These are phyloP conservation scores for Kodamaea leandrae DNA, from an alignment of 805 yeast species.

Conservation along the genomic window DNA sequence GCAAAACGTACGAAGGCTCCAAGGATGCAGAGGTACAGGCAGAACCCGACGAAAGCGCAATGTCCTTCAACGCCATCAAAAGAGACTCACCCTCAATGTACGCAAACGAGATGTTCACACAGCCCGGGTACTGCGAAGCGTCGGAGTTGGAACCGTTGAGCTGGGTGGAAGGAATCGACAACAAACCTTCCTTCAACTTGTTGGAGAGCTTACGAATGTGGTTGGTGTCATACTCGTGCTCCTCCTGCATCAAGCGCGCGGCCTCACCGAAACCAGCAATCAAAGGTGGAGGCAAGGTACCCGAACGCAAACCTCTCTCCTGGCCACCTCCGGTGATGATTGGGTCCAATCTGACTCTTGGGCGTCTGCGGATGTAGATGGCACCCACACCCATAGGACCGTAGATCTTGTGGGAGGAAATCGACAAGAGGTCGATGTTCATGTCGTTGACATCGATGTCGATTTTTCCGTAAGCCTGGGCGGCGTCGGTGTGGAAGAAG, in stretches of 20 bases:
- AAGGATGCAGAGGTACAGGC: slow-evolving; percentile 98
- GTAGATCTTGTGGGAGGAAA: slow-evolving; percentile 93
- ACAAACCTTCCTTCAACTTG: slow-evolving; percentile 67
- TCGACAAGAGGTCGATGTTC: slow-evolving; percentile 90
- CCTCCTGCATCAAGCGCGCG: slow-evolving; percentile 74
- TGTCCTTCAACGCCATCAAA: slow-evolving; percentile 95
- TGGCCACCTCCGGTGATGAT: slow-evolving; percentile 97
- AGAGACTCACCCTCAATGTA: slow-evolving; percentile 97
- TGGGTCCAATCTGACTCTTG: slow-evolving; percentile 95
- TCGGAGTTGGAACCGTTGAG: slow-evolving; percentile 75
- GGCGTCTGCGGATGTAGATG: slow-evolving; percentile 91
- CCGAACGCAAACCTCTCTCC: slow-evolving; percentile 96
- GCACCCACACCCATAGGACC: slow-evolving; percentile 99
- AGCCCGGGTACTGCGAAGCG: slow-evolving; percentile 67
- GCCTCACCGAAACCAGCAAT: slow-evolving; percentile 98
- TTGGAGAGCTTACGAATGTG: slow-evolving; percentile 72
- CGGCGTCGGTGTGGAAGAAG: slow-evolving; percentile 96
- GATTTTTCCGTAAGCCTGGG: slow-evolving; percentile 95
- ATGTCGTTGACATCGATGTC: slow-evolving; percentile 88
- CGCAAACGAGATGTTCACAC: slow-evolving; percentile 95
- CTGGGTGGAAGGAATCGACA: slow-evolving; percentile 83
- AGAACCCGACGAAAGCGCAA: slow-evolving; percentile 93
- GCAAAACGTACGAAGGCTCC: slow-evolving; percentile 95
- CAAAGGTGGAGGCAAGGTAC: slow-evolving; percentile 95
- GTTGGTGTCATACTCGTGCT: slow-evolving; percentile 66